phyloP scores from a whole-genome alignment of 331 rosid genomes.

The Erythrophleum ivorense region DNA sequence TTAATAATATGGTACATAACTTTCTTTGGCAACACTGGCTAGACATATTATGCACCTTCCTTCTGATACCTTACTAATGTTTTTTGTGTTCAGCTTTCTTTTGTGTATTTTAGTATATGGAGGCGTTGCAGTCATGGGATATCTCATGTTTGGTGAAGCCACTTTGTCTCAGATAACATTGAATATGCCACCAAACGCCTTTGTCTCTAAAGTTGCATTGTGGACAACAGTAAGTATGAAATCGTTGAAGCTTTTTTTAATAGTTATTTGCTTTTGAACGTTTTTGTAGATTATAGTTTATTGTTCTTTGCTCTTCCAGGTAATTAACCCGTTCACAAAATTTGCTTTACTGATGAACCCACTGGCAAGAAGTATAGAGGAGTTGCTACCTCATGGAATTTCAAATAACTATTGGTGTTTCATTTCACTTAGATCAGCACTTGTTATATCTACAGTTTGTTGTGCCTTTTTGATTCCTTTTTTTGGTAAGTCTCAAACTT shows the following conservation, averaged over 20 bases:
- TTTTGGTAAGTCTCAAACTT: slow-evolving; percentile 61
- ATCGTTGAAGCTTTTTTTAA: not conserved
- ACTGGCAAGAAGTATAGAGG: slow-evolving; percentile 82
- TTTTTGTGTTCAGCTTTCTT: slow-evolving; percentile 57
- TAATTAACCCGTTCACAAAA: slow-evolving; percentile 75
- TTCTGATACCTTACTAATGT: slow-evolving; percentile 21
- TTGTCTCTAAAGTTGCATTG: slow-evolving; percentile 70
- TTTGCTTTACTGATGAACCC: slow-evolving; percentile 84
- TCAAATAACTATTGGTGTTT: slow-evolving; percentile 57
- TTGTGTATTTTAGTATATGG: slow-evolving; percentile 73
- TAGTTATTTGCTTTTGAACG: not conserved
- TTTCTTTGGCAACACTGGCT: not conserved
- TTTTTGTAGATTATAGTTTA: slow-evolving; percentile 35
- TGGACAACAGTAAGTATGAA: slow-evolving; percentile 80
- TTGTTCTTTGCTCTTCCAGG: slow-evolving; percentile 54
- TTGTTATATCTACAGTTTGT: slow-evolving; percentile 65
- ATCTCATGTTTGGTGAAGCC: slow-evolving; percentile 72
- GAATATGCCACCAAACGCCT: slow-evolving; percentile 66
- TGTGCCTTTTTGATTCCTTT: slow-evolving; percentile 79
- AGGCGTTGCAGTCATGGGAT: slow-evolving; percentile 77
- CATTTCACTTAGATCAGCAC: slow-evolving; percentile 63
- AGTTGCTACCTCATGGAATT: slow-evolving; percentile 59
- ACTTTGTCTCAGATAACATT: slow-evolving; percentile 83
- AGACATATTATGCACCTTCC: not conserved
- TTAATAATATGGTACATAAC: slow-evolving; percentile 36